Percentiles rank a stretch among this genome's conserved stretches.
These are phyloP conservation scores for Isabelozyma pseudorhagii DNA, from an alignment of 805 yeast species.

Conservation along the genomic window DNA sequence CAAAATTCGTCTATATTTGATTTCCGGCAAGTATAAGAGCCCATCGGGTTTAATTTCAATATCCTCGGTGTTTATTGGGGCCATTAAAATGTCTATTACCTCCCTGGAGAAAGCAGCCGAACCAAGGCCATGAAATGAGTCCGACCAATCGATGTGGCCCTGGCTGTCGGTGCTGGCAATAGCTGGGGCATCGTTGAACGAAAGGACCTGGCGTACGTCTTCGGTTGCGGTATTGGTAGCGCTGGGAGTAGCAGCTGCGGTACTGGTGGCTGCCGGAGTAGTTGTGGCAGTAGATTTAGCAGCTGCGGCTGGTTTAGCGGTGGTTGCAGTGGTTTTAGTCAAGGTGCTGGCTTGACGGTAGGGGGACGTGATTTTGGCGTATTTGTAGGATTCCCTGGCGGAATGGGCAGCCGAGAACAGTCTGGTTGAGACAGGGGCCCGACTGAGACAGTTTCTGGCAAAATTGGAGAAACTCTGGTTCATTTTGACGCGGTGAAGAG, in stretches of 20 bases:
- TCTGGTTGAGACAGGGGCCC: neutral
- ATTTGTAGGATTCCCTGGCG: neutral
- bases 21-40: constrained; percentile 85
- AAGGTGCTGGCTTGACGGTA: neutral
- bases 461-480: neutral
- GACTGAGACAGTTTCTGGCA: neutral
- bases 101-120: constrained; percentile 66
- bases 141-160: constrained; percentile 67
- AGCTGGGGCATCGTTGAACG: constrained; percentile 22
- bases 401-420: neutral
- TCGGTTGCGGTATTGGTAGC: neutral
- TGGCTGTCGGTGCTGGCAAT: constrained; percentile 1
- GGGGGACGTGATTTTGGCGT: neutral
- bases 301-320: neutral
- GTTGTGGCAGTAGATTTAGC: neutral
- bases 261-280: neutral
- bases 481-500: neutral
- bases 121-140: constrained; percentile 84
- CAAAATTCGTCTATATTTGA: constrained; percentile 85
- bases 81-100: constrained; percentile 56
- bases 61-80: constrained; percentile 64
- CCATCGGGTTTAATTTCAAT: constrained; percentile 97
- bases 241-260: neutral
- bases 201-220: neutral
- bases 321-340: neutral